Evolutionary conservation across 208 protist species (phyloP), one percentile per base, ranked within the genome.

Genomic region (Wallacemonas sp.): DNA sequence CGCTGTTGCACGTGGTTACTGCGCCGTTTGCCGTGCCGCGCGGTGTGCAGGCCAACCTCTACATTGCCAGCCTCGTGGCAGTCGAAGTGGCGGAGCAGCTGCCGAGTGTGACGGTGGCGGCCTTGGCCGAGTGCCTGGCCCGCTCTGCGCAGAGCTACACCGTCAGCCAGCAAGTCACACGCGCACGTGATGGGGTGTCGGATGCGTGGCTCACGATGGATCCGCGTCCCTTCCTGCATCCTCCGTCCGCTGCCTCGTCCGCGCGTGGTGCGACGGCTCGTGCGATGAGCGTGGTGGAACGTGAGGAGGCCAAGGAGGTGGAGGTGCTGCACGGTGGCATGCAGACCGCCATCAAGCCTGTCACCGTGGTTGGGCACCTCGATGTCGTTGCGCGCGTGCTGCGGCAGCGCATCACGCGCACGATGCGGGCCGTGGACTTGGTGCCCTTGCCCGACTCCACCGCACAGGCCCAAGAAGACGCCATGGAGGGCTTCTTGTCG

Each of bases 31-130:
- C 55, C 2, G 39, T 70, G 22, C 57, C 66, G 10, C 70, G 61
- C 16, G 39, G 38, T 2, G 69, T 70, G 31, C 70, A 72, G 10
- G 41, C 59, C 1, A 66, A 67, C 59, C 25, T 85, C 22, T 91
- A 87, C 70, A 25, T 59, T 14, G 64, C 86, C 26, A 42, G 77
- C n/a, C 69, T 91, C 16, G 68, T 73, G 11, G 76, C 75, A 25
- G 45, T 91, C n/a, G 65, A 75, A 5, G 81, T 70, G 33, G 79
- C 68, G 44, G 84, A 91, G 67, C 78, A 85, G 57, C 76, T 91
- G 8, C 66, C 79, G 22, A 79, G 54, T 18, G 45, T 65, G 8
- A 70, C 69, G 12, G 62, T 91, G 22, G 84, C 70, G 8, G 59
- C 73, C 0, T 68, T 91, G 23, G 64, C 76, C 18, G 81, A 71